Base-by-base conservation (phyloP, 257 asterid genomes). In the Leonotis leonurus region DNA sequence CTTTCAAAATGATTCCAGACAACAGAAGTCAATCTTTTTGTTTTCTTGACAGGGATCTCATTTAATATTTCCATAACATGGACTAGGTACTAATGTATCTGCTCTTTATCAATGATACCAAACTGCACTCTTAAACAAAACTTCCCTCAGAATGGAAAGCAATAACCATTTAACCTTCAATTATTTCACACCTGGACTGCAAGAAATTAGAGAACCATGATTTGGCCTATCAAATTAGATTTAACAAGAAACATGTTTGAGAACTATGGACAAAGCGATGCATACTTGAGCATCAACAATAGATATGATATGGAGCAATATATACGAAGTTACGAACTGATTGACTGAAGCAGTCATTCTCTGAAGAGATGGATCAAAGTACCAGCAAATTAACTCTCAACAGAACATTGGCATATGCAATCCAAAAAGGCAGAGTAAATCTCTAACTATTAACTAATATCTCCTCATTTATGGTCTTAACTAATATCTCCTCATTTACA, bases 1-100 rank as follows among this genome's bases (percentile, higher is more conserved):
- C 96, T 81, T 78, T 91, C 96, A 9, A 91, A 91, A 81, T 91
- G 95, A 73, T 91, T 89, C 98, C 98, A 91, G 8, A 91, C 98
- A 54, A 88, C 83, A 24, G 96, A 91, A 8, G 98, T 91, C 81
- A 91, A 69, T 76, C 98, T 85, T 94, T 91, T 91, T 3, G 96
- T 67, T 70, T 85, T 88, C 89, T 86, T 91, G 61, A 78, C 86
- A 56, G 95, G 89, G 60, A 77, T 65, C 79, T 91, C 98, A 59
- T 62, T 60, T 30, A 82, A 6, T 63, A 81, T 60, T 74, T 91
- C 98, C 98, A 91, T 91, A 68, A 48, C 80, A 82, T 69, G 68
- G 63, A 49, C 40, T 67, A 37, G 27, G 40, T 52, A 64, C 64
- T 62, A 50, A 52, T 16, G 26, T 60, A 27, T 65, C 51, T 64